Base-by-base conservation (phyloP, 2,329 filamentous ascomycete species). In the Phoma sp. region DNA sequence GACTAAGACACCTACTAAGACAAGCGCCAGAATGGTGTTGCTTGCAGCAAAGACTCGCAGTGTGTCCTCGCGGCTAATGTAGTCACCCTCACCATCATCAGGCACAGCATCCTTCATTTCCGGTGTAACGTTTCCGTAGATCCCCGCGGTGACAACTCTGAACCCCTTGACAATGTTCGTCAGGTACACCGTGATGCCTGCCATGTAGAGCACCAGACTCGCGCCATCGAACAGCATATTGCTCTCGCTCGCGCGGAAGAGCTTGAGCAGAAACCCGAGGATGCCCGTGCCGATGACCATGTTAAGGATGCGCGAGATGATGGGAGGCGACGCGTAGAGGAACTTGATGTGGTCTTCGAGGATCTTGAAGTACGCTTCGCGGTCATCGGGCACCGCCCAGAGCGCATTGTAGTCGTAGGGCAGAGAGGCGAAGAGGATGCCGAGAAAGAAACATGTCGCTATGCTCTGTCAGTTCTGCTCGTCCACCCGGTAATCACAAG, bases 111-210 rank as follows among this genome's bases (percentile, higher is more conserved):
- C 68, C 27, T 77, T 78, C 32, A 70, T 70, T 2, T 68, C 65
- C 10, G 74, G 54, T 7, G 65, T 68, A 7, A 79, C 72, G 3
- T 75, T 76, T 1, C 84, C 85, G 55, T 88, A 96, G 55, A 85
- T 79, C 32, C 90, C 91, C 6, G 84, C 85, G 55, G 85, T 91
- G 36, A 97, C 89, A 57, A 94, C 88, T 62, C 93, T 83, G 74
- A 99, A 83, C 4, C 94, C 95, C 81, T 96, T 96, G 74, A 98
- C 89, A 70, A 98, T 96, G 78, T 99, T 99, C 67, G 93, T 89
- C 63, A 96, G 86, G 78, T 98, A 99, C 67, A 99, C 90, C 43
- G 92, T 91, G 48, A 96, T 86, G 58, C 92, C 95, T 68, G 95
- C 92, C 80, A 90, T 87, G 77, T 91, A 91, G 29, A 91, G 81